Evolutionary conservation across 768 basidiomycete genomes (phyloP).

Genomic region (Naganishia randhawae): DNA sequence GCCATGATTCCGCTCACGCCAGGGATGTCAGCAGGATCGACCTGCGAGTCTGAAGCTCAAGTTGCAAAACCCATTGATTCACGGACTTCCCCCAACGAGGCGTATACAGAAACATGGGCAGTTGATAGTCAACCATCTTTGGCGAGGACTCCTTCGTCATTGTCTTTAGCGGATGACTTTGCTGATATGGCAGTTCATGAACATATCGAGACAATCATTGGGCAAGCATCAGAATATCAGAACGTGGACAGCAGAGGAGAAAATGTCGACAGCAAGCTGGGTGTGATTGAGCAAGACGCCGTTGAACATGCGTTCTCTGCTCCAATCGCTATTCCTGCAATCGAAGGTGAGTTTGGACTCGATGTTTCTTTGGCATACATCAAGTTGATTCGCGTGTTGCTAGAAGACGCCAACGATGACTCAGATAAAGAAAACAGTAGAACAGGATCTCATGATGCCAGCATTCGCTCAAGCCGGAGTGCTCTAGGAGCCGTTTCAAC

Average conservation of each 20-base stretch:
- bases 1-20: background rate
- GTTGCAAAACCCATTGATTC: no score
- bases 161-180: background rate
- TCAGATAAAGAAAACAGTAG: constrained; percentile 15
- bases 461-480: background rate
- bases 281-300: background rate
- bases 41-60: no score
- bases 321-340: background rate
- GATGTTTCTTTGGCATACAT: background rate
- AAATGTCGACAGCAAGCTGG: background rate
- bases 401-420: background rate
- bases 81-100: no score
- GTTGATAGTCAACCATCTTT: background rate
- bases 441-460: background rate
- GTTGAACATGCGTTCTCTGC: background rate
- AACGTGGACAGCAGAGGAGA: background rate
- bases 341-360: background rate
- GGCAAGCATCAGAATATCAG: background rate
- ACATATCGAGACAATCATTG: background rate
- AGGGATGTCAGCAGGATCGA: background rate
- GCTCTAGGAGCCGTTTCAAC: no score
- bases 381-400: background rate
- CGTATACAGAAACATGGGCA: background rate
- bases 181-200: background rate
- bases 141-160: background rate